Conservation (phyloP, 2,329 filamentous ascomycete genomes). For the Cadophora gregata region DNA sequence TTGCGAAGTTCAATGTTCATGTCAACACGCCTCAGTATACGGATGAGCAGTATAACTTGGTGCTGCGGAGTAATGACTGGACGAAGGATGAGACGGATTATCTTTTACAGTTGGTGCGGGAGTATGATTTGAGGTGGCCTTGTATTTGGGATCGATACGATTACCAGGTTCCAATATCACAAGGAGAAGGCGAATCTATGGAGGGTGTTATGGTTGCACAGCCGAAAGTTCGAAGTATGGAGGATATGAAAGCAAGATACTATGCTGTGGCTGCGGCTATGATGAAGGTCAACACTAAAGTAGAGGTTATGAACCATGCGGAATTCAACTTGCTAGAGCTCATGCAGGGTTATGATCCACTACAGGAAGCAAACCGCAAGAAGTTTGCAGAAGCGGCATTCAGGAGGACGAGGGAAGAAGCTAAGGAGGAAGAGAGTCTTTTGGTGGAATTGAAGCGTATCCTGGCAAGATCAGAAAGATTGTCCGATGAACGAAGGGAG, state of each 20-base stretch:
- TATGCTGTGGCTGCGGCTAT: slow-evolving; percentile 85
- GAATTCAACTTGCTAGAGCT: slow-evolving; percentile 85
- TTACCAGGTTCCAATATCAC: slow-evolving; percentile 57
- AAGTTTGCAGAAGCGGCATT: slow-evolving; percentile 82
- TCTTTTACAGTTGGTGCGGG: slow-evolving; percentile 73
- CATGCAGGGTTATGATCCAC: slow-evolving; percentile 85
- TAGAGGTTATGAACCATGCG: slow-evolving; percentile 83
- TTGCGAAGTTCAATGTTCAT: slow-evolving; percentile 87
- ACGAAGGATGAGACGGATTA: slow-evolving; percentile 94
- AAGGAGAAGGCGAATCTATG: slow-evolving; percentile 51
- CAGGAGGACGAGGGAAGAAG: slow-evolving; percentile 82
- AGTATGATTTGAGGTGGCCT: slow-evolving; percentile 89
- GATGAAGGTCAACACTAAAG: slow-evolving; percentile 79
- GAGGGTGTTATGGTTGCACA: slow-evolving; percentile 60
- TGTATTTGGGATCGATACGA: slow-evolving; percentile 94
- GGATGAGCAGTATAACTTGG: slow-evolving; percentile 82
- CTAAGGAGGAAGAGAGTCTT: slow-evolving; percentile 88
- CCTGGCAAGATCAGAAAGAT: slow-evolving; percentile 80
- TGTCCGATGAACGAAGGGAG: slow-evolving; percentile 87
- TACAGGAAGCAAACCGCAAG: slow-evolving; percentile 81
- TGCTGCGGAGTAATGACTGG: slow-evolving; percentile 80
- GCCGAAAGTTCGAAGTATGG: slow-evolving; percentile 68
- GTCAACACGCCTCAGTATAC: slow-evolving; percentile 81
- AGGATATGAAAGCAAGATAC: slow-evolving; percentile 90
- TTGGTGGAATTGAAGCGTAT: slow-evolving; percentile 93